Conservation (phyloP, 352 stramenopile species). For the Phytopythium montanum region DNA sequence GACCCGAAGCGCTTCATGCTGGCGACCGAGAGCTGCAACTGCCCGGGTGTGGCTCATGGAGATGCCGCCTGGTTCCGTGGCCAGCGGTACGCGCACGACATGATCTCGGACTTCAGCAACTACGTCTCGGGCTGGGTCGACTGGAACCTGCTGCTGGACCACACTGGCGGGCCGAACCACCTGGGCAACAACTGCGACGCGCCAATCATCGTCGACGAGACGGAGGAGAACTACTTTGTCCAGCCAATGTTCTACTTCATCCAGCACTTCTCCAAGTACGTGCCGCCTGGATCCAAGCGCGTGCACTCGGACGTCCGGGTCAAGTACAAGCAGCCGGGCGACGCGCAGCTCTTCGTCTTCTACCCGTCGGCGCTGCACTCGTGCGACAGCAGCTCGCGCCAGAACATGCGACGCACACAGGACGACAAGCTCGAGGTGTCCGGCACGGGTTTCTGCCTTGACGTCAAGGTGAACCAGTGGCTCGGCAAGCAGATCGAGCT, state of each 20-base stretch:
- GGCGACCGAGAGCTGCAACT: constrained; percentile 75
- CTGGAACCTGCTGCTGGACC: constrained; percentile 91
- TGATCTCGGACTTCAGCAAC: constrained; percentile 90
- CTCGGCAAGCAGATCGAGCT: constrained; percentile 51
- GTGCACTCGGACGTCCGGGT: constrained; percentile 49
- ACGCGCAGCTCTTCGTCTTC: constrained; percentile 51
- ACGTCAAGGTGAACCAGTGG: constrained; percentile 47
- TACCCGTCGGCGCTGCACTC: constrained; percentile 58
- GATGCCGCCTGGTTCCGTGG: constrained; percentile 80
- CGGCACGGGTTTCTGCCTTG: constrained; percentile 58
- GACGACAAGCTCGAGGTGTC: constrained; percentile 75
- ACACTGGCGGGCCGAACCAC: constrained; percentile 88
- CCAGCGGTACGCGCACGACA: constrained; percentile 88
- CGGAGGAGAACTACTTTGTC: constrained; percentile 61
- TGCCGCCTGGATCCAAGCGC: constrained; percentile 67
- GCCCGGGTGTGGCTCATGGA: constrained; percentile 53
- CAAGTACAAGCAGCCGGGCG: constrained; percentile 49
- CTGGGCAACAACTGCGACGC: constrained; percentile 71
- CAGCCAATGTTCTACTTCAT: constrained; percentile 92
- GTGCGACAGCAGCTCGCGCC: constrained; percentile 67
- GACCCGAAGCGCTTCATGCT: constrained; percentile 61
- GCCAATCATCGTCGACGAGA: constrained; percentile 73
- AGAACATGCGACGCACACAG: constrained; percentile 46
- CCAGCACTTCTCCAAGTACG: constrained; percentile 88
- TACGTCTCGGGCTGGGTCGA: constrained; percentile 88